phyloP scores from a whole-genome alignment of 2,329 filamentous ascomycete species.

The Diaporthe sp. region DNA sequence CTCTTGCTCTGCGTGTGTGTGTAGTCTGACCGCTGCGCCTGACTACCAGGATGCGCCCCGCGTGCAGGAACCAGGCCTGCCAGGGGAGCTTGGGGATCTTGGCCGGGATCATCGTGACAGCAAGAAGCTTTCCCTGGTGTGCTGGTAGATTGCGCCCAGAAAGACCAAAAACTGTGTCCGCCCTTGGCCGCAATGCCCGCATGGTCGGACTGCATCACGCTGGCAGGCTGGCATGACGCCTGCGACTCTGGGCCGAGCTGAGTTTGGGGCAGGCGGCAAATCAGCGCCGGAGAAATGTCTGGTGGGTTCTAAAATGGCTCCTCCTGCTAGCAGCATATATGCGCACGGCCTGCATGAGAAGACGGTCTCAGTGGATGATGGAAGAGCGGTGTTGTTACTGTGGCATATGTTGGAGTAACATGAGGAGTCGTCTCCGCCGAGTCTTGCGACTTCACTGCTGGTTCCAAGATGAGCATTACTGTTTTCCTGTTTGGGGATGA shows the following conservation, averaged over 20 bases:
- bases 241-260: constrained; percentile 11
- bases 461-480: constrained; percentile 5
- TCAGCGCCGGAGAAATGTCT: neutral
- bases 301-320: constrained; percentile 6
- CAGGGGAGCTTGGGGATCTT: constrained; percentile 1
- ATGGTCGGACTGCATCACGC: constrained; percentile 21
- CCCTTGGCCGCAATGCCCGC: constrained; percentile 6
- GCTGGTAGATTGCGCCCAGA: constrained; percentile 6
- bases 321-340: neutral
- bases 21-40: constrained; percentile 24
- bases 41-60: constrained; percentile 7
- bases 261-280: constrained; percentile 2
- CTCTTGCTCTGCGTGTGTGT: neutral
- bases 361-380: neutral
- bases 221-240: constrained; percentile 19
- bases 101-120: constrained; percentile 20
- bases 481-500: constrained; percentile 8
- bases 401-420: constrained; percentile 5
- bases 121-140: constrained; percentile 6
- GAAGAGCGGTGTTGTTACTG: neutral
- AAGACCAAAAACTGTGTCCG: neutral
- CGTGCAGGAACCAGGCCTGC: neutral
- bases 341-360: constrained; percentile 19
- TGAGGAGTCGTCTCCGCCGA: neutral
- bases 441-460: constrained; percentile 3